Base-by-base conservation (phyloP, 2,329 filamentous ascomycete genomes). In the Colletotrichum cordylinicola region DNA sequence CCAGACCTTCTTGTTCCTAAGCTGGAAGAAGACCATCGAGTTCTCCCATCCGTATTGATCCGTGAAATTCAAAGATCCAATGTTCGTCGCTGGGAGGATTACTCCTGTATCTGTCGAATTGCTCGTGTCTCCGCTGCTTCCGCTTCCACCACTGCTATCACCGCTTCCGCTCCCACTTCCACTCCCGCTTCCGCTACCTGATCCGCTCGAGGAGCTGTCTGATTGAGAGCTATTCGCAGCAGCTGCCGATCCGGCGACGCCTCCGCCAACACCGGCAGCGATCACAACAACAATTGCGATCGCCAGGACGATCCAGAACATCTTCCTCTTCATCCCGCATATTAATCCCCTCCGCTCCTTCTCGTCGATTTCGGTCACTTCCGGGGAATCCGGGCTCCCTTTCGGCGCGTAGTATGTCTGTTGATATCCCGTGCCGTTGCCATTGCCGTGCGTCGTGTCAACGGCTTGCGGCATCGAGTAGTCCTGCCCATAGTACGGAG, bases 11-110 rank as follows among this genome's bases (percentile, higher is more conserved):
- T 73, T 77, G 6, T 65, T 72, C 13, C 69, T 60, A 6, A 62
- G 60, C 43, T 77, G 76, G 16, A 69, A 77, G 13, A 73, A 77
- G 2, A 77, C 73, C 37, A 76, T 56, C 1, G 66, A 60, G 21
- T 76, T 77, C 12, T 70, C 74, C 9, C 73, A 48, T 7, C 76
- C 76, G 10, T 73, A 77, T 29, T 67, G 21, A 33, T 77, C 76
- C 10, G 76, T 77, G 21, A 77, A 77, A 31, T 77, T 77, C 29
- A 77, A 24, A 6, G 76, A 67, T 12, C 72, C 68, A 7, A 77
- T 61, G 29, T 68, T 76, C 6, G 66, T 70, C 8, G 39, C 64
- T 2, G 66, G 37, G 9, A 73, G 60, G 13, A 77, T 66, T 1
- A 39, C 74, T 39, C 62, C 58, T 12, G 33, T 16, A 27, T 43